Percentiles rank a stretch among this genome's conserved stretches.
Evolutionary conservation across 192 early-diverging fungal species (phyloP).

Genomic region (Spizellomyces punctatus): DNA sequence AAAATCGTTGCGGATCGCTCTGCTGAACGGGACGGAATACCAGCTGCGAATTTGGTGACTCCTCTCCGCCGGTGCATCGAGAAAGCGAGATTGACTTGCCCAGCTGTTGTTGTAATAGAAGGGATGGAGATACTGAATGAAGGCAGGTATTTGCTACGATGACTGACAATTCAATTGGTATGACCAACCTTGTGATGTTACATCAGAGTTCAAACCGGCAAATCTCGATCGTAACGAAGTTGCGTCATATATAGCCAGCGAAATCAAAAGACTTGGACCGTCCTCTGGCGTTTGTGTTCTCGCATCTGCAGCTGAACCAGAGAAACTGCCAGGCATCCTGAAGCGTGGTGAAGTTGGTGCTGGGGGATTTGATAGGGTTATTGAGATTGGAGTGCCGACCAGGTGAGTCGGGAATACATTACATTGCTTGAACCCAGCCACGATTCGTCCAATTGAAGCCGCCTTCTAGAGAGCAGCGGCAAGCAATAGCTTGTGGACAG

Average conservation of each 20-base stretch:
- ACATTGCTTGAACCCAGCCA: too few relatives aligned
- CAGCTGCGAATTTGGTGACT: constrained; percentile 19
- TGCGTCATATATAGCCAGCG: constrained; percentile 14
- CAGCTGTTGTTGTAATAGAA: constrained; percentile 52
- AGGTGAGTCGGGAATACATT: not conserved
- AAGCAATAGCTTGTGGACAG: constrained; percentile 4
- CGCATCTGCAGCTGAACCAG: constrained; percentile 5
- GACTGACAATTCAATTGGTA: not conserved
- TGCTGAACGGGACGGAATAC: not conserved
- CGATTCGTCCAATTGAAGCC: too few relatives aligned
- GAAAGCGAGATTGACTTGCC: constrained; percentile 44
- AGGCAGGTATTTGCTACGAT: constrained; percentile 35
- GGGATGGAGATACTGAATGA: constrained; percentile 55
- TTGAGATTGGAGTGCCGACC: constrained; percentile 11
- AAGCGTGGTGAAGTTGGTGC: constrained; percentile 8
- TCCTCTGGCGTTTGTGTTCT: constrained; percentile 24
- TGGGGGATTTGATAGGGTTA: constrained; percentile 31
- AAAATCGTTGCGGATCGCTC: not conserved
- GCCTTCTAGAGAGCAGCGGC: constrained; percentile 16
- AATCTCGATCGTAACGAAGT: constrained; percentile 27
- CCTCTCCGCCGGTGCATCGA: constrained; percentile 34
- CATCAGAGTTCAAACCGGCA: not conserved
- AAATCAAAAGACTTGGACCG: constrained; percentile 6
- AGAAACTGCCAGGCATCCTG: constrained; percentile 1
- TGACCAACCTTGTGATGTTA: not conserved